A percentile compares a stretch with the other conserved stretches of the same genome.
phyloP scores from a whole-genome alignment of 345 rosid species.

The Camelina neglecta region DNA sequence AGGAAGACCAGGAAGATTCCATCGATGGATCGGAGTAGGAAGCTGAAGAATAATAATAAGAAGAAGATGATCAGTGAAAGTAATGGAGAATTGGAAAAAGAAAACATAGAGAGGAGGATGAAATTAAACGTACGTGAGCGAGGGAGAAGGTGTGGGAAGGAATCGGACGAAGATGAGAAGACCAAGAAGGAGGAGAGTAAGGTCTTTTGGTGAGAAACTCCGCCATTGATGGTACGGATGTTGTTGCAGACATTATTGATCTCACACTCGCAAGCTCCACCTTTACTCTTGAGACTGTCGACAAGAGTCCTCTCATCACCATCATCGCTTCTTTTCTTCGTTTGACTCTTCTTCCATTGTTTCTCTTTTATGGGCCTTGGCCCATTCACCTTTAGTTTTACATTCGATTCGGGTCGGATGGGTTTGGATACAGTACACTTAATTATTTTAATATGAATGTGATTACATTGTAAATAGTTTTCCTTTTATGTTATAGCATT shows the following conservation, averaged over 20 bases:
- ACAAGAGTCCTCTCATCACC: slow-evolving; percentile 8
- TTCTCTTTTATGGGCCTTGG: too few relatives aligned
- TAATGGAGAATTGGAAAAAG: background rate
- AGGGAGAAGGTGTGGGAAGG: slow-evolving; percentile 71
- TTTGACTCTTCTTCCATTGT: too few relatives aligned
- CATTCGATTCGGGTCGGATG: too few relatives aligned
- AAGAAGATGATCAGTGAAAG: slow-evolving; percentile 18
- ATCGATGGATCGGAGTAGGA: slow-evolving; percentile 87
- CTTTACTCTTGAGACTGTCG: slow-evolving; percentile 19
- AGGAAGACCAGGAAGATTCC: slow-evolving; percentile 90
- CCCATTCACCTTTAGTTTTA: too few relatives aligned
- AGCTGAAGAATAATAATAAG: slow-evolving; percentile 46
- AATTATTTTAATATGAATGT: too few relatives aligned
- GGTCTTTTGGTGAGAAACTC: slow-evolving; percentile 61
- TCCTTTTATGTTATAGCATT: too few relatives aligned
- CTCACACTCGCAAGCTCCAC: background rate
- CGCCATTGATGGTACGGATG: slow-evolving; percentile 44
- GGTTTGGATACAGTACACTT: too few relatives aligned
- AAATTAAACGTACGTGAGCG: slow-evolving; percentile 54
- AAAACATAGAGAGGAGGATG: background rate
- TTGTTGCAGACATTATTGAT: slow-evolving; percentile 39
- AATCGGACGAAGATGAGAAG: slow-evolving; percentile 63
- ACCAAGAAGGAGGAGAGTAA: slow-evolving; percentile 75
- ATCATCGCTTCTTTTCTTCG: background rate
- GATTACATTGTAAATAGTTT: too few relatives aligned